Percentiles rank a stretch among this genome's conserved stretches.
phyloP scores from a whole-genome alignment of 768 basidiomycete species.

The Pleurotus salmoneostramineus region DNA sequence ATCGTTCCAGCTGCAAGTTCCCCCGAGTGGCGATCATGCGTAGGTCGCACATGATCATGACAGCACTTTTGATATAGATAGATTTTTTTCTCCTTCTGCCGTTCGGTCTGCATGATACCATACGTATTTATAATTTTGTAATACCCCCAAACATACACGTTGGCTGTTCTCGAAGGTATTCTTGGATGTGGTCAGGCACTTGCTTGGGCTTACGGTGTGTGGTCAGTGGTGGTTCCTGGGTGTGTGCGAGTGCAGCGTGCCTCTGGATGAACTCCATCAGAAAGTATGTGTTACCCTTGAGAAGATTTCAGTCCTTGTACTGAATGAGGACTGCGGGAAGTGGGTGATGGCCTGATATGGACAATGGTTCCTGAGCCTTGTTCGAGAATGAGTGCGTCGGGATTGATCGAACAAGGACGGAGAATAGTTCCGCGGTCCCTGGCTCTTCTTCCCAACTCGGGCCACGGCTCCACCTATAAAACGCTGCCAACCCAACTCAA shows the following conservation, averaged over 20 bases:
- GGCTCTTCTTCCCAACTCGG: conserved; percentile 5
- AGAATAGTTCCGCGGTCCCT: neutral
- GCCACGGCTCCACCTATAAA: neutral
- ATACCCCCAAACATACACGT: too few relatives aligned
- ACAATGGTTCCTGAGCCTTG: too few relatives aligned
- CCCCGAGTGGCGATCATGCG: neutral
- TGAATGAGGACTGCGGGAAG: too few relatives aligned
- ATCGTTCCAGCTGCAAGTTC: neutral
- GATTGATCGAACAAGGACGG: neutral
- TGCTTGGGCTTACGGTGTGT: too few relatives aligned
- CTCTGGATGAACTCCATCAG: neutral
- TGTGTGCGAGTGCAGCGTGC: neutral
- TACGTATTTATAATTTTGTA: too few relatives aligned
- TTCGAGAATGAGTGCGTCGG: too few relatives aligned
- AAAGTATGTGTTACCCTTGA: neutral
- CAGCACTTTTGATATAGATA: neutral
- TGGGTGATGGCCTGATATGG: too few relatives aligned
- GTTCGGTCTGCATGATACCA: too few relatives aligned
- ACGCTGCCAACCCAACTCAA: too few relatives aligned
- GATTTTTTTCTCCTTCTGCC: neutral
- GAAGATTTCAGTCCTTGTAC: neutral
- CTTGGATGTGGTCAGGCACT: too few relatives aligned
- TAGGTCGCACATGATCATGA: neutral
- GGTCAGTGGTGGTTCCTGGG: neutral
- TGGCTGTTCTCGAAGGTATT: too few relatives aligned